Conservation (phyloP, 345 rosid genomes). For the Hevea brasiliensis region DNA sequence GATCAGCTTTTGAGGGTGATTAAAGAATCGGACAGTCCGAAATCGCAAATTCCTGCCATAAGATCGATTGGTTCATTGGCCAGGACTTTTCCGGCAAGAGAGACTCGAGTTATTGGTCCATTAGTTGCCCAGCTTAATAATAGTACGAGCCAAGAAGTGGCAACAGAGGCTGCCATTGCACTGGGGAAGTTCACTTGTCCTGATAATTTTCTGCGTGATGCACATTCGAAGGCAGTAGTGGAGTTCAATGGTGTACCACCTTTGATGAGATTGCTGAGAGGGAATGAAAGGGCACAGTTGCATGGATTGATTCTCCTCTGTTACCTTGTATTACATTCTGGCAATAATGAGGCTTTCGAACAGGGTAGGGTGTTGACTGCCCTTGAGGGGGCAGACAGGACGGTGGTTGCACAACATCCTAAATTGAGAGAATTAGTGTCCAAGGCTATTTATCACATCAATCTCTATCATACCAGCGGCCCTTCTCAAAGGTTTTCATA, state of each 20-base stretch:
- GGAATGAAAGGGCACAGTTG: conserved; percentile 54
- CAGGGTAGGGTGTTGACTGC: conserved; percentile 73
- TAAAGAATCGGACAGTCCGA: conserved; percentile 48
- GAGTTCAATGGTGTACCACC: conserved; percentile 51
- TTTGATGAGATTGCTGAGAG: conserved; percentile 66
- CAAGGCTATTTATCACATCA: conserved; percentile 60
- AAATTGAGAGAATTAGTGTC: conserved; percentile 67
- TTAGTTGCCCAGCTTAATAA: conserved; percentile 58
- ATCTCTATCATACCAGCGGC: conserved; percentile 55
- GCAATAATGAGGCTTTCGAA: conserved; percentile 55
- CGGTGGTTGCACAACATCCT: conserved; percentile 51
- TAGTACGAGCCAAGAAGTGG: conserved; percentile 51
- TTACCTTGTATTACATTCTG: conserved; percentile 65
- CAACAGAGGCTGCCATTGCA: conserved; percentile 68
- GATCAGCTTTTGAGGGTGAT: conserved; percentile 75
- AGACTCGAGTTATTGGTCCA: conserved; percentile 66
- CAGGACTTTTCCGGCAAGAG: conserved; percentile 85
- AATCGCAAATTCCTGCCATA: conserved; percentile 61
- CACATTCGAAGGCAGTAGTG: conserved; percentile 74
- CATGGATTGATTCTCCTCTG: conserved; percentile 67
- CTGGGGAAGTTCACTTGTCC: conserved; percentile 65
- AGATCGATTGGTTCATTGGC: conserved; percentile 77
- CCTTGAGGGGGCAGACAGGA: conserved; percentile 74
- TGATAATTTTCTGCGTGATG: conserved; percentile 53
- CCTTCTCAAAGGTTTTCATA: conserved; percentile 54